Evolutionary conservation across 169 alveolate genomes (phyloP), one percentile per base, ranked within the genome.

Genomic region (Eimeria tenella): DNA sequence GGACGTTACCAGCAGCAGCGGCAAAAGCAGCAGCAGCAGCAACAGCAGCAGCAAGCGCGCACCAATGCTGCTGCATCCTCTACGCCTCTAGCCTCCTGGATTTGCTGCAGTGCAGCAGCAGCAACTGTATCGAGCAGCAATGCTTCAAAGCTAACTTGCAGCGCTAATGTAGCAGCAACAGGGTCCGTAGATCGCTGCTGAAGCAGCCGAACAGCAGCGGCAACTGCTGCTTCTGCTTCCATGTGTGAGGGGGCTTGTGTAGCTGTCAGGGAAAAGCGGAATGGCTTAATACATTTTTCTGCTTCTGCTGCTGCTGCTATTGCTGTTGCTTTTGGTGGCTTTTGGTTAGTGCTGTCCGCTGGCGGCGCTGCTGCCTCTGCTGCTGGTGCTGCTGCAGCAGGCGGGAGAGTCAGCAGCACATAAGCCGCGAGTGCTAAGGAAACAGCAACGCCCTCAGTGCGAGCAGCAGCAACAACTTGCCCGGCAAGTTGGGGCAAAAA

Each of bases 1-100:
- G 0, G 0, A 58, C 68, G 17, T 6, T 25, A 63, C 10, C 74
- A 63, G 9, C 17, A 9, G n/a, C 74, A 63, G 74, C 74, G 21
- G 74, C 74, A 63, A 25, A n/a, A 63, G 0, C 74, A 63, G 74
- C n/a, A 63, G 23, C 74, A 7, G 74, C 74, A 10, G 74, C 74
- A 10, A 25, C 74, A 10, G 56, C 55, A 71, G 17, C 49, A 71
- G 56, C 56, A 2, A 0, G 49, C n/a, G 50, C 82, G 19, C 23
- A 71, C 82, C 82, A 71, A 71, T 5, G 82, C 82, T 5, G 82
- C 82, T n/a, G 82, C 82, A 10, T 71, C 55, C 82, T 71, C 82
- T 13, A 71, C 53, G 15, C 55, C 23, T 50, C 8, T 71, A 4
- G 50, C 23, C 17, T 25, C 53, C 53, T 31, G 17, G 23, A 50